A percentile compares a stretch with the other conserved stretches of the same genome.
phyloP scores from a whole-genome alignment of 495 filamentous ascomycete genomes.

The Penicillium salamii region DNA sequence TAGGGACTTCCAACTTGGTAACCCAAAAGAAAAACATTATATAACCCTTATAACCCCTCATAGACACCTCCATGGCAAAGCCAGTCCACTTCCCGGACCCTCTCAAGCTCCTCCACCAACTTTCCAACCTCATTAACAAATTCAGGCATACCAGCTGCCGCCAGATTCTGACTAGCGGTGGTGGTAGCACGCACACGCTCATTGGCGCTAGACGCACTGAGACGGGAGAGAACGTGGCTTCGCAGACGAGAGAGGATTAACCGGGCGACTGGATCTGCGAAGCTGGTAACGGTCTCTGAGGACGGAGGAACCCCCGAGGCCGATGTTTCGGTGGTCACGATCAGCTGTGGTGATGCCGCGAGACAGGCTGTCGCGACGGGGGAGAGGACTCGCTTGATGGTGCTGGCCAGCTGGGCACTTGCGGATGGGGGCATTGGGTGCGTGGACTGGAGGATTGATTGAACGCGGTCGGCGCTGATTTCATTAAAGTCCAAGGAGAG shows the following conservation, averaged over 20 bases:
- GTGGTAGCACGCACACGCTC: slow-evolving; percentile 80
- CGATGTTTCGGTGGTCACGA: slow-evolving; percentile 26
- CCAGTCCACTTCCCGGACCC: slow-evolving; percentile 76
- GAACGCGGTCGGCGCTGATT: slow-evolving; percentile 59
- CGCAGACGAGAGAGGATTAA: slow-evolving; percentile 74
- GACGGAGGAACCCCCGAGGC: neutral
- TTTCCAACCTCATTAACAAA: slow-evolving; percentile 83
- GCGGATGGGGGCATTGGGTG: slow-evolving; percentile 68
- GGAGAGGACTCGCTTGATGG: slow-evolving; percentile 55
- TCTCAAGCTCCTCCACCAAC: slow-evolving; percentile 74
- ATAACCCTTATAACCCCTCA: slow-evolving; percentile 54
- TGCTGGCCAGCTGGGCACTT: slow-evolving; percentile 42
- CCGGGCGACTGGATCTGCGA: slow-evolving; percentile 76
- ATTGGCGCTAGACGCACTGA: slow-evolving; percentile 71
- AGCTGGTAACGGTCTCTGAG: slow-evolving; percentile 28
- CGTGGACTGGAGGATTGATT: slow-evolving; percentile 74
- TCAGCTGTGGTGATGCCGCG: slow-evolving; percentile 34
- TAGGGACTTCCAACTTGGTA: neutral
- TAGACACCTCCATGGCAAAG: slow-evolving; percentile 77
- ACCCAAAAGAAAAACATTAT: neutral
- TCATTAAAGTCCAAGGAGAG: slow-evolving; percentile 55
- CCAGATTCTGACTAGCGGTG: slow-evolving; percentile 79
- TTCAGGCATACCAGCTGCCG: slow-evolving; percentile 77
- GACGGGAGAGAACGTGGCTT: slow-evolving; percentile 69
- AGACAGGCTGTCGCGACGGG: slow-evolving; percentile 40